Base-by-base conservation (phyloP, 2,329 filamentous ascomycete genomes). In the Tolypocladium tundrense region DNA sequence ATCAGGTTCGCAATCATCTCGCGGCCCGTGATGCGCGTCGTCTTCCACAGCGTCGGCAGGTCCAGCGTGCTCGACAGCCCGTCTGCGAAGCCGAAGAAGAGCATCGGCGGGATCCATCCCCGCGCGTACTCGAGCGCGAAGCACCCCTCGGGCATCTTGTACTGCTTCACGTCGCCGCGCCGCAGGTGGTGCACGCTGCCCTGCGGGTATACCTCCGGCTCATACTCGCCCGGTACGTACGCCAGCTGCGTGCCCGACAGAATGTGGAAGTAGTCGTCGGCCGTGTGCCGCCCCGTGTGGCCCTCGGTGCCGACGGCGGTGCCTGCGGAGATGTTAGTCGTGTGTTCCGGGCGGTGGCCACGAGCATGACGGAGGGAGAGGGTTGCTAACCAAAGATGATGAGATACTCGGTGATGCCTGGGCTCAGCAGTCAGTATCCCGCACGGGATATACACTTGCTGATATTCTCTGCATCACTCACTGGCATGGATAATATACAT, bases 261-360 rank as follows among this genome's bases (percentile, higher is more conserved):
- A 78, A 96, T 96, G 79, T 92, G 84, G 80, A 96, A 96, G 80
- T 94, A 96, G 79, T 96, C 91, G 75, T 96, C 89, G 19, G 91
- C 91, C 14, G 90, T 93, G 80, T 96, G 91, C 55, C 91, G 88
- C 62, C 91, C 91, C 1, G 85, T 84, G 79, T 96, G 91, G 61
- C 91, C 91, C 74, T 95, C 91, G 14, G 91, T 96, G 66, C 91
- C 91, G 64, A 92, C 75, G 11, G 89, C 81, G 1, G 88, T 90
- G 70, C 90, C 70, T 69, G 42, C 24, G 48, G 35, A 3, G 24
- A 19, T 45, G 39, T 54, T 24, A 52, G 40, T 45, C 39, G 14
- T 53, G 24, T 13, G 4, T 41, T 33, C 24, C 11, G 39, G 35
- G 16, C 39, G 21, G 48, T 24, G 24, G 4, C n/a, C 10, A 31